phyloP scores from a whole-genome alignment of 495 filamentous ascomycete genomes.

The Chaetomidium leptoderma region DNA sequence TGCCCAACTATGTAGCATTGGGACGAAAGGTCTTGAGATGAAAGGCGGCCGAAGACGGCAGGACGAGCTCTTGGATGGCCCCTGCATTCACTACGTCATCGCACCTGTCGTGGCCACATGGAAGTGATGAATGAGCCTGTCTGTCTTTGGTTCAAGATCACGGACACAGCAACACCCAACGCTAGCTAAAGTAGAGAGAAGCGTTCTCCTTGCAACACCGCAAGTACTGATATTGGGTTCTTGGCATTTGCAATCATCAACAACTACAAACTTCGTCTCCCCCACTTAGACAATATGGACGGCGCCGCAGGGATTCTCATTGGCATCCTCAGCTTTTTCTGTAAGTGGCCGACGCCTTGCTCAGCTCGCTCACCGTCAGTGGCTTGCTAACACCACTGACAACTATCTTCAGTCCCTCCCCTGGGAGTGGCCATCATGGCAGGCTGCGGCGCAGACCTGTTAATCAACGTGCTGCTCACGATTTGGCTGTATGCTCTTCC shows the following conservation, averaged over 20 bases:
- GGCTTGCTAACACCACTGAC: conserved; percentile 3
- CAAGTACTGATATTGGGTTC: background rate
- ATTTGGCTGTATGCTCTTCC: conserved; percentile 47
- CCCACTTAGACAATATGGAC: conserved; percentile 40
- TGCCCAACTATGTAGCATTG: too few species aligned
- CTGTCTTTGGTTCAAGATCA: background rate
- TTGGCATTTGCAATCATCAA: background rate
- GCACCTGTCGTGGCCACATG: background rate
- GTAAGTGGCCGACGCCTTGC: conserved; percentile 31
- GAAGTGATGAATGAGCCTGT: background rate
- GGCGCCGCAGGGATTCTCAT: conserved; percentile 53
- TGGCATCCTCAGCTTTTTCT: conserved; percentile 54
- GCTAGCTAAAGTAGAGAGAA: too few species aligned
- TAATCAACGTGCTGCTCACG: conserved; percentile 87
- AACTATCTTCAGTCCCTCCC: conserved; percentile 36
- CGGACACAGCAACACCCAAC: too few species aligned
- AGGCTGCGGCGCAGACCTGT: conserved; percentile 67
- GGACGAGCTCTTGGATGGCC: background rate
- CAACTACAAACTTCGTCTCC: background rate
- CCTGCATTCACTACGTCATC: conserved; percentile 5
- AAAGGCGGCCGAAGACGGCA: too few species aligned
- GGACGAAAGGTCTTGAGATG: background rate
- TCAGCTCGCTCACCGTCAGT: too few species aligned
- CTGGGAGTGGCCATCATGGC: conserved; percentile 40
- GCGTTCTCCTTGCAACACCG: too few species aligned